Percentiles rank a stretch among this genome's conserved stretches.
These are phyloP conservation scores for Fusarium virguliforme DNA, from an alignment of 2,329 filamentous ascomycete genomes.

Conservation along the genomic window DNA sequence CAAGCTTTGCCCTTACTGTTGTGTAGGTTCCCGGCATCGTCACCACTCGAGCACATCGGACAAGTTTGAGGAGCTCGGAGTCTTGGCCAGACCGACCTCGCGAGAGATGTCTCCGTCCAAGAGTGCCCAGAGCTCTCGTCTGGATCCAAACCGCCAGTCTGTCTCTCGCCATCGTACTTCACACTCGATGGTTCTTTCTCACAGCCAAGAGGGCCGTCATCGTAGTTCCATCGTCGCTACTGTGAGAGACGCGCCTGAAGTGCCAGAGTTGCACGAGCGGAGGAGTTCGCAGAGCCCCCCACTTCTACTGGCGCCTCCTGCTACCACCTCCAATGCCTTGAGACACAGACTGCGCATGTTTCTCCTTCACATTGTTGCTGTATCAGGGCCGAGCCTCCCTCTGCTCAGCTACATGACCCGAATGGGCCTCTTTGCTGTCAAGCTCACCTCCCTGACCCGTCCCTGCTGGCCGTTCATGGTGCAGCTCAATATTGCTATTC, in stretches of 20 bases:
- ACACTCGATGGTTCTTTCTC: conserved; percentile 60
- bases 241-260: conserved; percentile 36
- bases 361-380: conserved; percentile 52
- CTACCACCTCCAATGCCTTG: conserved; percentile 54
- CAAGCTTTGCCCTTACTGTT: conserved; percentile 53
- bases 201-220: conserved; percentile 58
- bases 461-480: conserved; percentile 82
- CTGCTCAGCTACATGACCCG: conserved; percentile 61
- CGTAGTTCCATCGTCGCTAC: conserved; percentile 38
- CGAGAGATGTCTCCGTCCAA: conserved; percentile 43
- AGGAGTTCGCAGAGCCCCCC: conserved; percentile 55
- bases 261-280: conserved; percentile 34
- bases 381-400: conserved; percentile 52
- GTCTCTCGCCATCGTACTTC: conserved; percentile 40
- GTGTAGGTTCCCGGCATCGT: conserved; percentile 52
- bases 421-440: conserved; percentile 76
- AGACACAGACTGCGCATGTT: conserved; percentile 56
- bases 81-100: conserved; percentile 35
- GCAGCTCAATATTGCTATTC: conserved; percentile 76
- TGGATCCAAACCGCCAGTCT: conserved; percentile 32
- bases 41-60: conserved; percentile 44
- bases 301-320: conserved; percentile 68
- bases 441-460: conserved; percentile 75
- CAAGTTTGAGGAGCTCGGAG: conserved; percentile 48
- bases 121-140: conserved; percentile 22